phyloP scores from a whole-genome alignment of 2,329 filamentous ascomycete genomes.

The Fusarium sp. region DNA sequence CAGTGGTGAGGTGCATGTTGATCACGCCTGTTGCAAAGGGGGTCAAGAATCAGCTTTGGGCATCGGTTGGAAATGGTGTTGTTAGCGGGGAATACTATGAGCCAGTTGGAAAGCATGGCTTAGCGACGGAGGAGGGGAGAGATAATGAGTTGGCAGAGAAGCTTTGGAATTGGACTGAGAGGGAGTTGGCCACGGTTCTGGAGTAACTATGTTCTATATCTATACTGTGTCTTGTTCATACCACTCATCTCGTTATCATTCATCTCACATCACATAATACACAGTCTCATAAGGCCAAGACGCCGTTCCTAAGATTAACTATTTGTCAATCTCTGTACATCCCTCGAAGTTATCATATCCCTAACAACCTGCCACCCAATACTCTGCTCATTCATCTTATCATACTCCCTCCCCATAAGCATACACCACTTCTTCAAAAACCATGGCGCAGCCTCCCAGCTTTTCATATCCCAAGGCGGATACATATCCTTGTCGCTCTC shows the following conservation, averaged over 20 bases:
- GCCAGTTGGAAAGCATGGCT: not conserved
- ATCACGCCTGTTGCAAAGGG: not conserved
- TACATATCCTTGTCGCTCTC: not conserved
- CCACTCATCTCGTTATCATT: rapidly evolving
- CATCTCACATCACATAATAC: not conserved
- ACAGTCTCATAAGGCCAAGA: not conserved
- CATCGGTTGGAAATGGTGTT: not conserved
- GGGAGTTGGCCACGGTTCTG: not conserved
- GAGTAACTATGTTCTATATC: rapidly evolving
- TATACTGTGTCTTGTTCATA: rapidly evolving
- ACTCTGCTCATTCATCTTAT: constrained; percentile 33
- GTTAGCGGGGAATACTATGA: not conserved
- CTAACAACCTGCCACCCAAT: constrained; percentile 32
- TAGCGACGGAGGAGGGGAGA: not conserved
- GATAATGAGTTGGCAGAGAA: not conserved
- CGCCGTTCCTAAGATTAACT: rapidly evolving
- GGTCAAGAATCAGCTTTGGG: not conserved
- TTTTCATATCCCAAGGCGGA: constrained; percentile 41
- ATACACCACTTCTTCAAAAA: constrained; percentile 41
- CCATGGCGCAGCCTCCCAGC: constrained; percentile 43
- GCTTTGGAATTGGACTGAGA: not conserved
- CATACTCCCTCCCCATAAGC: constrained; percentile 28
- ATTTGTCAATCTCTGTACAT: not conserved
- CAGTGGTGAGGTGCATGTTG: not conserved
- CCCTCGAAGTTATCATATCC: constrained; percentile 9